Percentiles rank a stretch among this genome's conserved stretches.
These are phyloP conservation scores for Populus alba DNA, from an alignment of 345 rosid genomes.

Conservation along the genomic window DNA sequence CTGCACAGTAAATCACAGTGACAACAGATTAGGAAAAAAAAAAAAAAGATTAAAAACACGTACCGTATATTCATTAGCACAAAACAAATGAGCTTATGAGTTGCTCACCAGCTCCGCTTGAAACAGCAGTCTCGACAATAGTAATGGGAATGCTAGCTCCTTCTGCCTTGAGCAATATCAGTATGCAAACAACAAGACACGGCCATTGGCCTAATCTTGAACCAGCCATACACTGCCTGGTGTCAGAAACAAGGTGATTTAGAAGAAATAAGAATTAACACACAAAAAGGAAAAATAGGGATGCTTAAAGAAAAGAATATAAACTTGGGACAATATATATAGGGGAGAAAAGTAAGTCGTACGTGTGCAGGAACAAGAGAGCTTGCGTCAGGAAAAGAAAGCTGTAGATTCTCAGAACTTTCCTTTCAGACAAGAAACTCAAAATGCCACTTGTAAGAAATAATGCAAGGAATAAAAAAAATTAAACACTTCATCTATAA, in stretches of 20 bases:
- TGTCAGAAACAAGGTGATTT: background rate
- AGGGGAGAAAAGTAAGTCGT: background rate
- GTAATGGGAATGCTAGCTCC: conserved; percentile 19
- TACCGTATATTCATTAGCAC: too few relatives aligned
- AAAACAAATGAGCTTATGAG: background rate
- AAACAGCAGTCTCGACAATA: conserved; percentile 16
- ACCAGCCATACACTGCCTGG: conserved; percentile 11
- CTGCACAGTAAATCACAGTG: conserved; percentile 32
- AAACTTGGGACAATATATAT: background rate
- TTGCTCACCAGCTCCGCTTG: conserved; percentile 25
- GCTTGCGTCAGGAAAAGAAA: background rate
- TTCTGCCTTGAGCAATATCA: conserved; percentile 9
- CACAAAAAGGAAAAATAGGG: background rate
- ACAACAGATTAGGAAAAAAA: background rate
- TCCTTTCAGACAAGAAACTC: background rate
- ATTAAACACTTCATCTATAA: too few relatives aligned
- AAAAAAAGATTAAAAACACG: background rate
- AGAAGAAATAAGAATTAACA: background rate
- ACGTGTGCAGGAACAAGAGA: background rate
- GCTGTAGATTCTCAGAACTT: background rate
- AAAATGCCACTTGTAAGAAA: background rate
- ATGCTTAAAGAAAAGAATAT: background rate
- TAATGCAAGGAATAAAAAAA: background rate
- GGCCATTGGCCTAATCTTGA: conserved; percentile 14
- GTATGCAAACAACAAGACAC: background rate